phyloP scores from a whole-genome alignment of 73 alveolate genomes.

The Effrenium voratum region DNA sequence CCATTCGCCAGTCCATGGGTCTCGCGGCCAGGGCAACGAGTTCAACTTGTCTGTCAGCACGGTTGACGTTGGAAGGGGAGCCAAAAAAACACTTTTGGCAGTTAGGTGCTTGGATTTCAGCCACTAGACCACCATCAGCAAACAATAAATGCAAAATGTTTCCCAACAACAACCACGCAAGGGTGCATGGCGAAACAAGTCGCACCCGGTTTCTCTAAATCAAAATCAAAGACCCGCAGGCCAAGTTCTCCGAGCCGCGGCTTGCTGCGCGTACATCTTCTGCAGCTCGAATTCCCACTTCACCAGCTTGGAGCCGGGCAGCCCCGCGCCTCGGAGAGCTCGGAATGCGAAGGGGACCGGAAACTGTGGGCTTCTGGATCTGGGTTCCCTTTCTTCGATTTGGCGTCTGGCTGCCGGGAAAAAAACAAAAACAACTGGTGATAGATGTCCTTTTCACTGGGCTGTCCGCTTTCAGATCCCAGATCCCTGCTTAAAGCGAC shows the following conservation, averaged over 20 bases:
- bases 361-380: no score
- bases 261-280: conserved; percentile 11
- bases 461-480: not conserved
- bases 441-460: not conserved
- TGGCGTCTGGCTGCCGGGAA: not conserved
- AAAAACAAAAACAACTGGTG: not conserved
- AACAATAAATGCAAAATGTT: not conserved
- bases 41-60: not conserved
- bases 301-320: conserved; percentile 40
- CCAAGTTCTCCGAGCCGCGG: conserved; percentile 19
- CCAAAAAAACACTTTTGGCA: no score
- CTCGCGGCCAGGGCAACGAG: not conserved
- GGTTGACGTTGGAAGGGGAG: no score
- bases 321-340: conserved; percentile 10
- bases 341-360: not conserved
- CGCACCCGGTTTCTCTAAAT: not conserved
- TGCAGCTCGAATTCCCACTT: conserved; percentile 36
- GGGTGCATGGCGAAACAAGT: not conserved
- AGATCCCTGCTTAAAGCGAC: not conserved
- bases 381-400: no score
- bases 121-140: not conserved
- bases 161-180: not conserved
- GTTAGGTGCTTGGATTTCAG: no score
- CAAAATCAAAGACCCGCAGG: no score
- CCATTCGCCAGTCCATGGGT: not conserved